A percentile compares a stretch with the other conserved stretches of the same genome.
Conservation (phyloP, 202 grass and related monocot species). For the Carex arenaria region DNA sequence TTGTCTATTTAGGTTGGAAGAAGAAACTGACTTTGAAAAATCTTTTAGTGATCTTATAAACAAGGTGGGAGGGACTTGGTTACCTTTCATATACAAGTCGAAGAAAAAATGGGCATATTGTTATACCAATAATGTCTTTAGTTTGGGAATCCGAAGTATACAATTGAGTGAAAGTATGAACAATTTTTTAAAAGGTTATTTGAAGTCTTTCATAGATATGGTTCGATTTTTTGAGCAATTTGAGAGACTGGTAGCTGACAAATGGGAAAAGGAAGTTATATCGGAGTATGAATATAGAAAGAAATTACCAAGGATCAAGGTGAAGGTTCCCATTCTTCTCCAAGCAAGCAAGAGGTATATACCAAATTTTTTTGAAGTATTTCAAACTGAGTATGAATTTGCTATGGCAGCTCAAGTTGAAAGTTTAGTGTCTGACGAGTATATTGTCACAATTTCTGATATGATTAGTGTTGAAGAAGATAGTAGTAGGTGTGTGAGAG, state of each 20-base stretch:
- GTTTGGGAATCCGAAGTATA: background rate
- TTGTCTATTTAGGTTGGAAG: no score
- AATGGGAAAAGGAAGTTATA: background rate
- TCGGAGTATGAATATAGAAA: background rate
- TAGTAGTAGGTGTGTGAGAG: no score
- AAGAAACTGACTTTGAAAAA: no score
- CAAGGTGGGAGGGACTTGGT: no score
- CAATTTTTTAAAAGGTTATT: background rate
- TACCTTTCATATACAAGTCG: background rate
- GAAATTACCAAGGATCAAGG: background rate
- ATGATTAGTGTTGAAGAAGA: no score
- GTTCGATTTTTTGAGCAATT: conserved; percentile 5
- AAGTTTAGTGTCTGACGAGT: no score
- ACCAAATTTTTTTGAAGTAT: background rate
- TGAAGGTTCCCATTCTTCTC: background rate
- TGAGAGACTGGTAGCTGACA: conserved; percentile 4
- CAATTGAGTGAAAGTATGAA: background rate
- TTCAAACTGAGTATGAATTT: conserved; percentile 4
- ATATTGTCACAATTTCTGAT: no score
- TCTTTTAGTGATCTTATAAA: no score
- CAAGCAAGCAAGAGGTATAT: background rate
- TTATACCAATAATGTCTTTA: conserved; percentile 1
- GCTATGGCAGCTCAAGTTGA: background rate
- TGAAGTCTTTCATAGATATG: background rate
- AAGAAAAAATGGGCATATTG: conserved; percentile 8